These are phyloP conservation scores for Penicillium alfredii DNA, from an alignment of 495 filamentous ascomycete genomes.

Conservation along the genomic window DNA sequence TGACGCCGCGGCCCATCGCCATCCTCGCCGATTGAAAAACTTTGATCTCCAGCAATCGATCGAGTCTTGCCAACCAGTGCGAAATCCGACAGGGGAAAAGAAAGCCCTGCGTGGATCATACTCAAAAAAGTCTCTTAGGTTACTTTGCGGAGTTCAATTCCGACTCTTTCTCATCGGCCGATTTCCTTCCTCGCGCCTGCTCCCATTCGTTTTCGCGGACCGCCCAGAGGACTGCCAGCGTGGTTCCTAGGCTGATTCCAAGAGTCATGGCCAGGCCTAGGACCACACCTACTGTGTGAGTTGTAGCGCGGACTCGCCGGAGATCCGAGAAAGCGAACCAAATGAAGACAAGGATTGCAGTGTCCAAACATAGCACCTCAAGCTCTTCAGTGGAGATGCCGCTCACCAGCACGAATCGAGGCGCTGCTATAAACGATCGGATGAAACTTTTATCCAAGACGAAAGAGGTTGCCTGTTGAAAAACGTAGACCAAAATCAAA, in stretches of 20 bases:
- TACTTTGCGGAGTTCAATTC: too few species aligned
- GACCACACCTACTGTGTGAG: neutral
- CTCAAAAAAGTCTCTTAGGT: too few species aligned
- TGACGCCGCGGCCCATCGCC: slow-evolving; percentile 10
- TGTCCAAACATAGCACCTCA: slow-evolving; percentile 1
- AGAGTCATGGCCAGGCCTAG: neutral
- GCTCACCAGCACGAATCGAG: too few species aligned
- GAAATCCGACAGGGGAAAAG: neutral
- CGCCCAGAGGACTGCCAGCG: neutral
- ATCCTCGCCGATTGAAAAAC: neutral
- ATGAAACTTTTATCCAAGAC: too few species aligned
- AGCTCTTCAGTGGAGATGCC: too few species aligned
- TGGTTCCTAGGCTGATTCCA: neutral
- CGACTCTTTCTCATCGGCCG: neutral
- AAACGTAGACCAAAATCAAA: too few species aligned
- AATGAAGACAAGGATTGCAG: neutral
- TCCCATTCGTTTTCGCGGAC: slow-evolving; percentile 2
- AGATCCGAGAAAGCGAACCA: slow-evolving; percentile 6
- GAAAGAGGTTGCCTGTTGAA: too few species aligned
- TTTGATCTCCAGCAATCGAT: too few species aligned
- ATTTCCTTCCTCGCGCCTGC: neutral
- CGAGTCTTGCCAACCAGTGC: neutral
- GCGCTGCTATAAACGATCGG: too few species aligned
- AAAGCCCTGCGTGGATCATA: too few species aligned
- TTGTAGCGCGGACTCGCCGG: neutral